phyloP scores from a whole-genome alignment of 495 filamentous ascomycete species.

The Lasiosphaeriaceae sp. region DNA sequence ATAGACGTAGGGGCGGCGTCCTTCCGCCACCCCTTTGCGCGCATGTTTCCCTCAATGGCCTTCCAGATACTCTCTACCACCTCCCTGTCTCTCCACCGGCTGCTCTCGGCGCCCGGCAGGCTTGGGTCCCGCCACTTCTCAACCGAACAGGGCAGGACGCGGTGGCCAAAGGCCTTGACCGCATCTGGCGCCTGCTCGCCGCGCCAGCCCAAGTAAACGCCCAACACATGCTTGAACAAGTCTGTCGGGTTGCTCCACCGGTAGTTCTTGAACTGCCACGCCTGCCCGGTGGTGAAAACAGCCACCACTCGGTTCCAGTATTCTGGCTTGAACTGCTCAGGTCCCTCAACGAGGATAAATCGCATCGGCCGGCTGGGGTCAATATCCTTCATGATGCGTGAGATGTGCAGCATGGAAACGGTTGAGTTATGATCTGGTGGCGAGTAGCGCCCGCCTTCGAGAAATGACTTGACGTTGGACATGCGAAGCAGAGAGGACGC shows the following conservation, averaged over 20 bases:
- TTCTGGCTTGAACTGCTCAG: slow-evolving; percentile 93
- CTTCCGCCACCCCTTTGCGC: slow-evolving; percentile 73
- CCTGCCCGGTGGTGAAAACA: slow-evolving; percentile 96
- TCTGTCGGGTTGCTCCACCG: slow-evolving; percentile 89
- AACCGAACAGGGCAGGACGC: slow-evolving; percentile 67
- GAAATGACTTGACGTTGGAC: slow-evolving; percentile 95
- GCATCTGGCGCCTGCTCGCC: slow-evolving; percentile 74
- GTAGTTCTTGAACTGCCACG: slow-evolving; percentile 98
- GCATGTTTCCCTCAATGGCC: slow-evolving; percentile 84
- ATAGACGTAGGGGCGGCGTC: slow-evolving; percentile 55
- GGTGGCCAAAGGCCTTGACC: slow-evolving; percentile 79
- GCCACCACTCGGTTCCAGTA: slow-evolving; percentile 96
- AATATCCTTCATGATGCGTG: slow-evolving; percentile 72
- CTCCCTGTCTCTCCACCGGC: slow-evolving; percentile 87
- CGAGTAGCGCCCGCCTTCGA: slow-evolving; percentile 77
- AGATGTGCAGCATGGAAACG: slow-evolving; percentile 77
- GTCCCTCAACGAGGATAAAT: slow-evolving; percentile 90
- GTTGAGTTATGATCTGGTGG: slow-evolving; percentile 66
- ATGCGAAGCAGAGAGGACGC: slow-evolving; percentile 96
- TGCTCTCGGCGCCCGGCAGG: slow-evolving; percentile 47
- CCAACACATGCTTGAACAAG: slow-evolving; percentile 81
- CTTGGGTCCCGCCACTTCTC: slow-evolving; percentile 70
- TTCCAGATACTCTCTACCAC: slow-evolving; percentile 93
- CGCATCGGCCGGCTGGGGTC: slow-evolving; percentile 69
- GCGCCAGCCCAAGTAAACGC: slow-evolving; percentile 87